These are phyloP conservation scores for Lachnellula cervina DNA, from an alignment of 2,329 filamentous ascomycete species.

Conservation along the genomic window DNA sequence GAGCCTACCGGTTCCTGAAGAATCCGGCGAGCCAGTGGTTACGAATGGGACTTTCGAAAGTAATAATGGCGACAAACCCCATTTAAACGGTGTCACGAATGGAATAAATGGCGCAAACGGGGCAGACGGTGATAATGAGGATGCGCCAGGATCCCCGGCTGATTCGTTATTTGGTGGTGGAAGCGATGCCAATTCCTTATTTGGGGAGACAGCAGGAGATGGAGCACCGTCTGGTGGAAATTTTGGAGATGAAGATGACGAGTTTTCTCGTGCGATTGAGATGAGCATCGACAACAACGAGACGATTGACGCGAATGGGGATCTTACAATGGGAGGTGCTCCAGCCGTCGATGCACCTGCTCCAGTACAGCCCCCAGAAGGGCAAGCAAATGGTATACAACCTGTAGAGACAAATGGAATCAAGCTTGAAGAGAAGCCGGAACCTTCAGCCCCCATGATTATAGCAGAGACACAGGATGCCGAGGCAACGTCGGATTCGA, in stretches of 20 bases:
- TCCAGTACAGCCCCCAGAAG: constrained; percentile 21
- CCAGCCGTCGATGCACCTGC: constrained; percentile 3
- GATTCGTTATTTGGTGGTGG: constrained; percentile 76
- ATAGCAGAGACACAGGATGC: constrained; percentile 43
- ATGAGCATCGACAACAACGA: constrained; percentile 30
- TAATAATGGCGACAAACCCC: constrained; percentile 61
- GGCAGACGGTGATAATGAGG: constrained; percentile 42
- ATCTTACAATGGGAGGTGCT: constrained; percentile 24
- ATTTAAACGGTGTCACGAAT: constrained; percentile 47
- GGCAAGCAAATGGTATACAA: background rate
- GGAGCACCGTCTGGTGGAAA: constrained; percentile 48
- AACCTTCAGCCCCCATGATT: constrained; percentile 9
- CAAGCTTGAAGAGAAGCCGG: constrained; percentile 11
- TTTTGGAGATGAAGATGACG: constrained; percentile 82
- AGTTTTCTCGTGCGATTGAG: constrained; percentile 71
- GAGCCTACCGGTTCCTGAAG: constrained; percentile 68
- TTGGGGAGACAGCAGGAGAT: constrained; percentile 67
- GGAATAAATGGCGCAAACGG: constrained; percentile 35
- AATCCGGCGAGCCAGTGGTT: constrained; percentile 54
- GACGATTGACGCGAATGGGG: constrained; percentile 22
- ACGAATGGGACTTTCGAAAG: constrained; percentile 67
- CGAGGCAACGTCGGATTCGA: constrained; percentile 63
- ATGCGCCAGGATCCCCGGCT: constrained; percentile 57
- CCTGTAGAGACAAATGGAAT: constrained; percentile 12
- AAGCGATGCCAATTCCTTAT: constrained; percentile 71